phyloP scores from a whole-genome alignment of 2,329 filamentous ascomycete species.

The Ustilaginoidea virens region DNA sequence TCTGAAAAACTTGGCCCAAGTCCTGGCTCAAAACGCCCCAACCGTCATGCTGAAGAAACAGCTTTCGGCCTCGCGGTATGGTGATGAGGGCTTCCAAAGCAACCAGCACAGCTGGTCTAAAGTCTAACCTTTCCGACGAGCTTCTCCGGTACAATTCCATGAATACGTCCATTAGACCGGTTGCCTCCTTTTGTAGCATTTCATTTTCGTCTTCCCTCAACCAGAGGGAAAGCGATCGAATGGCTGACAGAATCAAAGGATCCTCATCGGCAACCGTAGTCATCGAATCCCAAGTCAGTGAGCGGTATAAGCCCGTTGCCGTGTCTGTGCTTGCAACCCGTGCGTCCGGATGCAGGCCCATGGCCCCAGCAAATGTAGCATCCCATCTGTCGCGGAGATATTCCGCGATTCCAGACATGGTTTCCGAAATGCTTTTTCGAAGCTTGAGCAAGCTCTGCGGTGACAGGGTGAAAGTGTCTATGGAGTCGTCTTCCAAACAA shows the following conservation, averaged over 20 bases:
- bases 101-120: constrained; percentile 40
- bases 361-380: constrained; percentile 43
- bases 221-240: constrained; percentile 48
- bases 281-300: constrained; percentile 43
- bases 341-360: constrained; percentile 43
- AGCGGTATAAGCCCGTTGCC: constrained; percentile 26
- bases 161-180: constrained; percentile 47
- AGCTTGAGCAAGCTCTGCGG: constrained; percentile 47
- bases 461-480: constrained; percentile 28
- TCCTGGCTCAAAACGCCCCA: constrained; percentile 39
- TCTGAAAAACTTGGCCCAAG: constrained; percentile 27
- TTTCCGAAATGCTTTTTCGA: constrained; percentile 44
- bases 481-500: constrained; percentile 32
- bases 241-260: constrained; percentile 40
- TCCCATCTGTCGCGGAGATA: constrained; percentile 58
- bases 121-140: constrained; percentile 26
- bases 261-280: constrained; percentile 34
- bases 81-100: constrained; percentile 43
- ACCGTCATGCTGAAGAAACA: constrained; percentile 34
- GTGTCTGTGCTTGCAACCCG: constrained; percentile 28
- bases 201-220: constrained; percentile 54
- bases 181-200: constrained; percentile 36
- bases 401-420: constrained; percentile 46
- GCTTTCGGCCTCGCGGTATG: constrained; percentile 28
- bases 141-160: constrained; percentile 41